These are phyloP conservation scores for Anthostomella pinea DNA, from an alignment of 2,329 filamentous ascomycete genomes.

Conservation along the genomic window DNA sequence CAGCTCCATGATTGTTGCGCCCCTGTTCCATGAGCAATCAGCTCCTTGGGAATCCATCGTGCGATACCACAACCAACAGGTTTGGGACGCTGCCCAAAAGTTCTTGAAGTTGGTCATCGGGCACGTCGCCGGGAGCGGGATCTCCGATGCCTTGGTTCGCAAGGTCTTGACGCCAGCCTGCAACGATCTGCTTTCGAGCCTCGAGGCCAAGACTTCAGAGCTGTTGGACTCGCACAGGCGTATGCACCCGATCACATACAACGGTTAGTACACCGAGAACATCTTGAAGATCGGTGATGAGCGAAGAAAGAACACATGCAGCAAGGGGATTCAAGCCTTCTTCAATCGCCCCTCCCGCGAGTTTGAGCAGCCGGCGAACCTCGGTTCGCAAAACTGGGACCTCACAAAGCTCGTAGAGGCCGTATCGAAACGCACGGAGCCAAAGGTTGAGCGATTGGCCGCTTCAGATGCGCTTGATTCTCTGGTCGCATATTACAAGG, in stretches of 20 bases:
- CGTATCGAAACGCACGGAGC: slow-evolving; percentile 18
- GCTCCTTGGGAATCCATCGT: slow-evolving; percentile 50
- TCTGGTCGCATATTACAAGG: slow-evolving; percentile 38
- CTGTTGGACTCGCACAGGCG: slow-evolving; percentile 45
- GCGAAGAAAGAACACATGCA: slow-evolving; percentile 13
- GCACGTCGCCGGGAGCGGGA: slow-evolving; percentile 37
- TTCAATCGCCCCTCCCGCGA: slow-evolving; percentile 14
- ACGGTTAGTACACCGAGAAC: slow-evolving; percentile 42
- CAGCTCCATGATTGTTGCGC: slow-evolving; percentile 55
- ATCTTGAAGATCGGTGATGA: slow-evolving; percentile 28
- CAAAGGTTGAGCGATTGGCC: slow-evolving; percentile 25
- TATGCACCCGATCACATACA: slow-evolving; percentile 53
- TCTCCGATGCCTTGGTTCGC: slow-evolving; percentile 30
- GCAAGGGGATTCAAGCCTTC: slow-evolving; percentile 19
- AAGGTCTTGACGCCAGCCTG: slow-evolving; percentile 41
- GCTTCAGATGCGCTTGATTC: slow-evolving; percentile 34
- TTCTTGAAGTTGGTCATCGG: slow-evolving; percentile 47
- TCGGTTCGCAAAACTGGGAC: slow-evolving; percentile 7
- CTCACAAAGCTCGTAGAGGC: slow-evolving; percentile 18
- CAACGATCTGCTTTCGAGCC: slow-evolving; percentile 30
- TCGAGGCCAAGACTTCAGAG: slow-evolving; percentile 41
- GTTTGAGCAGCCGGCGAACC: too few relatives aligned
- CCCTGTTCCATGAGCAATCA: slow-evolving; percentile 60
- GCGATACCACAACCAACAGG: slow-evolving; percentile 44
- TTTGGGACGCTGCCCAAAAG: slow-evolving; percentile 43